These are phyloP conservation scores for Volvariella volvacea DNA, from an alignment of 1,284 basidiomycete genomes.

Conservation along the genomic window DNA sequence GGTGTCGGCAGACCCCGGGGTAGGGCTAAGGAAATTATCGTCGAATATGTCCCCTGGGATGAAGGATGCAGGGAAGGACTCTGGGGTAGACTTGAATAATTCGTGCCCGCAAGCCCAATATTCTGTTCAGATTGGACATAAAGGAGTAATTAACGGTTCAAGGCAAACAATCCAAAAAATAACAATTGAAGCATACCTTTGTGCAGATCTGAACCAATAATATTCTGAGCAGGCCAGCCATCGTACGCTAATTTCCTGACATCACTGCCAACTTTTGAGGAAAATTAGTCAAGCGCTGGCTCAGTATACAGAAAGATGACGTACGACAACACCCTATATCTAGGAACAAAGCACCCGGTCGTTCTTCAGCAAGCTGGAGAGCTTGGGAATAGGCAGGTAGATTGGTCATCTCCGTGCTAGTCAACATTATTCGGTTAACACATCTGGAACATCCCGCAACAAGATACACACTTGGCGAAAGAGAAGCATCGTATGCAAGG, in stretches of 20 bases:
- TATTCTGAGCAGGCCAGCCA: constrained; percentile 25
- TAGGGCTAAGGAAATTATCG: background rate
- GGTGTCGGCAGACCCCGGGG: background rate
- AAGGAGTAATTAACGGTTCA: background rate
- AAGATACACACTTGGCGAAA: constrained; percentile 33
- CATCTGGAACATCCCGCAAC: too few species aligned
- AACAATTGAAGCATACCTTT: constrained; percentile 19
- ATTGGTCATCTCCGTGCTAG: too few species aligned
- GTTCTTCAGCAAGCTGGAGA: constrained; percentile 22
- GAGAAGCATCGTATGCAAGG: constrained; percentile 27
- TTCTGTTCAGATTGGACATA: too few species aligned
- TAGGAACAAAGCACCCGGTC: constrained; percentile 27
- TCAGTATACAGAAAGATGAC: constrained; percentile 9
- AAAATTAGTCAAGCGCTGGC: background rate
- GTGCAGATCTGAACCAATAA: constrained; percentile 26
- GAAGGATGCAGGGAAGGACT: constrained; percentile 38
- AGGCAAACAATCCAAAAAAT: background rate
- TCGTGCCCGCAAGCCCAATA: constrained; percentile 34
- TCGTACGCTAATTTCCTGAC: constrained; percentile 25
- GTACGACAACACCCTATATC: constrained; percentile 33
- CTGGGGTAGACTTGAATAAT: constrained; percentile 26
- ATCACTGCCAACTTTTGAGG: constrained; percentile 35
- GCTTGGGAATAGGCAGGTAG: constrained; percentile 7
- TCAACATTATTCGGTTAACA: too few species aligned
- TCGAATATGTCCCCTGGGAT: constrained; percentile 41